phyloP scores from a whole-genome alignment of 2,329 filamentous ascomycete species.

The Botryotinia calthae region DNA sequence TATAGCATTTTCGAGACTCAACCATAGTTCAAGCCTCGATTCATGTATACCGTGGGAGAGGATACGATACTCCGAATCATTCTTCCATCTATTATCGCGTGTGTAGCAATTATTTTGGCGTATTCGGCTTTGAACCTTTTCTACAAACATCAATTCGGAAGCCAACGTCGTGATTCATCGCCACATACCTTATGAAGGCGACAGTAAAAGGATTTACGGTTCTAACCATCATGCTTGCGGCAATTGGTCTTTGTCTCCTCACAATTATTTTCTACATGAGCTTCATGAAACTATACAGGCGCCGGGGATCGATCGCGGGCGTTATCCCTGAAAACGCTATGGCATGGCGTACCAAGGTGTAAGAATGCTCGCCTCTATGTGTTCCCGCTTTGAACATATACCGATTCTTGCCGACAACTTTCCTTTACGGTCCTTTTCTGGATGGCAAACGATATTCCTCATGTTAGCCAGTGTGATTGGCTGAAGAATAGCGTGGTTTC shows the following conservation, averaged over 20 bases:
- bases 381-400: slow-evolving; percentile 1
- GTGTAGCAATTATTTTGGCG: slow-evolving; percentile 17
- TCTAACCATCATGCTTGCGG: slow-evolving; percentile 1
- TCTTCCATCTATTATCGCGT: slow-evolving; percentile 16
- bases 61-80: slow-evolving; percentile 19
- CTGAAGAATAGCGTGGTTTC: neutral
- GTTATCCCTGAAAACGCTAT: slow-evolving; percentile 1
- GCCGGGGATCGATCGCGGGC: slow-evolving; percentile 9
- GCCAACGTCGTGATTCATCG: slow-evolving; percentile 14
- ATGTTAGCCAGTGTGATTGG: neutral
- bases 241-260: neutral
- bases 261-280: slow-evolving; percentile 11
- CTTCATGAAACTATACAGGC: neutral
- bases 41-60: slow-evolving; percentile 18
- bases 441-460: neutral
- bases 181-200: slow-evolving; percentile 8
- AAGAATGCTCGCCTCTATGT: slow-evolving; percentile 5
- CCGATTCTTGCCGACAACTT: slow-evolving; percentile 1
- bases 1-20: slow-evolving; percentile 4
- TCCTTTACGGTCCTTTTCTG: neutral
- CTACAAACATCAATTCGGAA: slow-evolving; percentile 21
- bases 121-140: slow-evolving; percentile 19
- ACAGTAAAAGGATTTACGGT: slow-evolving; percentile 8
- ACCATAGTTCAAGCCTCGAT: neutral
- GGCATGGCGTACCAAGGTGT: slow-evolving; percentile 18